phyloP scores from a whole-genome alignment of 2,329 filamentous ascomycete genomes.

The Aspergillus fischeri region DNA sequence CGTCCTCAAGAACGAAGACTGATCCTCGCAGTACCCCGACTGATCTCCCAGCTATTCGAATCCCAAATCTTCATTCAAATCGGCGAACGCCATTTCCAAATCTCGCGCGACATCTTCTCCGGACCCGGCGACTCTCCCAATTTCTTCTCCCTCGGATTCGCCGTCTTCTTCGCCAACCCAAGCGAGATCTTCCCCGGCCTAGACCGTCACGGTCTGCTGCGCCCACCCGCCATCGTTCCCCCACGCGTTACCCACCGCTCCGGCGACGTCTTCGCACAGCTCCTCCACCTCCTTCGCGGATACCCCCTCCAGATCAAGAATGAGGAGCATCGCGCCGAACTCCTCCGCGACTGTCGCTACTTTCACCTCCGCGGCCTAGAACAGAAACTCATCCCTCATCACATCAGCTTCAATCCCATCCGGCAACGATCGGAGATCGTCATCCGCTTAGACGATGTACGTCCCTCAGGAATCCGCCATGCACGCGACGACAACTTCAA shows the following conservation, averaged over 20 bases:
- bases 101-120: slow-evolving; percentile 81
- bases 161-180: slow-evolving; percentile 77
- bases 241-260: slow-evolving; percentile 76
- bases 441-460: slow-evolving; percentile 78
- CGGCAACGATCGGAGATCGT: slow-evolving; percentile 69
- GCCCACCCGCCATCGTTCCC: slow-evolving; percentile 80
- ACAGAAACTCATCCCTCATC: slow-evolving; percentile 75
- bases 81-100: slow-evolving; percentile 80
- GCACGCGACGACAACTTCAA: slow-evolving; percentile 42
- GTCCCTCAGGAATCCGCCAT: slow-evolving; percentile 76
- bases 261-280: slow-evolving; percentile 77
- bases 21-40: slow-evolving; percentile 66
- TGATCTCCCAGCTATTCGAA: slow-evolving; percentile 87
- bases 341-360: slow-evolving; percentile 84
- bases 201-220: slow-evolving; percentile 70
- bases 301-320: slow-evolving; percentile 75
- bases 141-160: slow-evolving; percentile 89
- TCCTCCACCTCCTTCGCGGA: slow-evolving; percentile 76
- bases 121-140: slow-evolving; percentile 88
- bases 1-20: neutral
- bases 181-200: slow-evolving; percentile 82
- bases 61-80: slow-evolving; percentile 91
- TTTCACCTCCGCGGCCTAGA: slow-evolving; percentile 91
- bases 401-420: slow-evolving; percentile 69
- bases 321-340: slow-evolving; percentile 69